Conservation (phyloP, 768 basidiomycete species). For the Russula olivacea region DNA sequence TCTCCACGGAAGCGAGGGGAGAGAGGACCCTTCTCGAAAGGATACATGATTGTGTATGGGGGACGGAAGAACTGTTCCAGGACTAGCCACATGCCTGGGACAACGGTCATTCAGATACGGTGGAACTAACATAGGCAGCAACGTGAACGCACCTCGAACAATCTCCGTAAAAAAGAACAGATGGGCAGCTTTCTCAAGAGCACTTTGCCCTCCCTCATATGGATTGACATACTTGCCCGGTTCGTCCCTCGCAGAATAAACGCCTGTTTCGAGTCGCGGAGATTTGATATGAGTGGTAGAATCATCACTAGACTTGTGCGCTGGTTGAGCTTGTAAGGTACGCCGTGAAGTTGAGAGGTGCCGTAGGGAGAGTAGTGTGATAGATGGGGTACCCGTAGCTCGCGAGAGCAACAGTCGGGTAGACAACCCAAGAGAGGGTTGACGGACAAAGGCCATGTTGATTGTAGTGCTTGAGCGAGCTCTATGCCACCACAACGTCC, state of each 20-base stretch:
- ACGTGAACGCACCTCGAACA: slow-evolving; percentile 63
- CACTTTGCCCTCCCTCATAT: slow-evolving; percentile 76
- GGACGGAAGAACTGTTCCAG: slow-evolving; percentile 87
- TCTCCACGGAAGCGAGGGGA: slow-evolving; percentile 98
- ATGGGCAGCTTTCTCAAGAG: slow-evolving; percentile 93
- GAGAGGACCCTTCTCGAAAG: slow-evolving; percentile 96
- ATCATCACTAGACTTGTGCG: slow-evolving; percentile 21
- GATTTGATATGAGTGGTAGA: slow-evolving; percentile 30
- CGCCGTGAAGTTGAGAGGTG: slow-evolving; percentile 39
- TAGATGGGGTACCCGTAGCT: slow-evolving; percentile 28
- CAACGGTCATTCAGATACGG: slow-evolving; percentile 18
- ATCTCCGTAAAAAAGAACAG: slow-evolving; percentile 99
- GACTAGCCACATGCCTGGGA: slow-evolving; percentile 96
- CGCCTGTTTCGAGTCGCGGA: slow-evolving; percentile 32
- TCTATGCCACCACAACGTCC: slow-evolving; percentile 31
- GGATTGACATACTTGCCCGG: slow-evolving; percentile 54
- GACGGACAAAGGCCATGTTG: slow-evolving; percentile 55
- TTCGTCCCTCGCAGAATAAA: slow-evolving; percentile 35
- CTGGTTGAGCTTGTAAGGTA: slow-evolving; percentile 25
- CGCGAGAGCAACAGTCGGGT: slow-evolving; percentile 37
- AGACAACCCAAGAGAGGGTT: slow-evolving; percentile 48
- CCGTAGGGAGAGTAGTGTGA: slow-evolving; percentile 43
- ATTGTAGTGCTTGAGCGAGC: slow-evolving; percentile 31
- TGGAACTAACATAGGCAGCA: slow-evolving; percentile 11
- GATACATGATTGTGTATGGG: slow-evolving; percentile 98